Percentiles rank a stretch among this genome's conserved stretches.
Conservation (phyloP, 306 rosid genomes). For the Cucurbita argyrosperma region DNA sequence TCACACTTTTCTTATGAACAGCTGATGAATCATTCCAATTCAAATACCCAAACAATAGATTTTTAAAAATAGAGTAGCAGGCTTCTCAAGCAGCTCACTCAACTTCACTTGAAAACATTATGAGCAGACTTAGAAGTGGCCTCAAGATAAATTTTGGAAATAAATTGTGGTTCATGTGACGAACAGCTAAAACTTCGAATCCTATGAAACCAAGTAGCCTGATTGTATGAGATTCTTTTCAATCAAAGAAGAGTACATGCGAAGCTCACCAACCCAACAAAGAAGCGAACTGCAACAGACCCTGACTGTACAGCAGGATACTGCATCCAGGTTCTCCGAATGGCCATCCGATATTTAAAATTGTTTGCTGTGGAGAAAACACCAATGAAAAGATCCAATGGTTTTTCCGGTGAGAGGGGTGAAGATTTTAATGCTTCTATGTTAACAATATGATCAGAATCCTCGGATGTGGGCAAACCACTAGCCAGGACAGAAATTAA, state of each 20-base stretch:
- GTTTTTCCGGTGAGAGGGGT: constrained; percentile 32
- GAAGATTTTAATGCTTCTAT: constrained; percentile 55
- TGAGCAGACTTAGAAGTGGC: neutral
- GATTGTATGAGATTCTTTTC: neutral
- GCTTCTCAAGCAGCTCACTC: neutral
- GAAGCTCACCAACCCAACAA: constrained; percentile 91
- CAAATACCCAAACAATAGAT: neutral
- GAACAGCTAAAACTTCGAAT: neutral
- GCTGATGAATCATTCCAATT: neutral
- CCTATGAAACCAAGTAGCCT: neutral
- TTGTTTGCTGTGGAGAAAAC: constrained; percentile 98
- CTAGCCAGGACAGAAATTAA: constrained; percentile 78
- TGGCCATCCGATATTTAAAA: constrained; percentile 92
- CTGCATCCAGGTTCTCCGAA: constrained; percentile 99
- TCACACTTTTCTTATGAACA: neutral
- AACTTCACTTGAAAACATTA: neutral
- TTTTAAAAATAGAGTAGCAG: neutral
- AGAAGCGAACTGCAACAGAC: constrained; percentile 68
- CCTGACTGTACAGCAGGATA: constrained; percentile 60
- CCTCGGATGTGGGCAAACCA: constrained; percentile 94
- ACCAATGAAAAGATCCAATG: constrained; percentile 70
- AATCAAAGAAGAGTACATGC: constrained; percentile 6
- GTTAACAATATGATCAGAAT: constrained; percentile 70
- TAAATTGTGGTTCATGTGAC: neutral
- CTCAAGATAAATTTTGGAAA: neutral